phyloP scores from a whole-genome alignment of 768 basidiomycete species.

The Russula sp. region DNA sequence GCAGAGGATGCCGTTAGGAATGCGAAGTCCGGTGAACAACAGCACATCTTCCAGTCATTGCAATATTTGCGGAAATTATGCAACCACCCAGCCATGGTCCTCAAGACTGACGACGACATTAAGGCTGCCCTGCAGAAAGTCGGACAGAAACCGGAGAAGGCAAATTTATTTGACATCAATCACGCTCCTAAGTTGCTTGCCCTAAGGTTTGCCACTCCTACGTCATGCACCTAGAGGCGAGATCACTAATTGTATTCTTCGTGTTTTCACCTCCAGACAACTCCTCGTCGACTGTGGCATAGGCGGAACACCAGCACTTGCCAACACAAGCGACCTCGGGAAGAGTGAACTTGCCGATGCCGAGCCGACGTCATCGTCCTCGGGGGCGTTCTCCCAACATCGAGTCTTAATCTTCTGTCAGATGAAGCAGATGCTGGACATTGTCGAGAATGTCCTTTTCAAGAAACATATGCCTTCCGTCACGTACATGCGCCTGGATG shows the following conservation, averaged over 20 bases:
- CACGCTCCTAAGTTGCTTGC: slow-evolving; percentile 94
- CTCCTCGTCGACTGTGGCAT: slow-evolving; percentile 92
- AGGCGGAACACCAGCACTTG: slow-evolving; percentile 42
- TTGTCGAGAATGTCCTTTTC: slow-evolving; percentile 93
- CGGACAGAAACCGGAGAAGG: slow-evolving; percentile 37
- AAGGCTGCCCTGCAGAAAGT: slow-evolving; percentile 51
- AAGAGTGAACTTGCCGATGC: slow-evolving; percentile 67
- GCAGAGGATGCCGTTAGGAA: slow-evolving; percentile 59
- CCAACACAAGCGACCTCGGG: slow-evolving; percentile 43
- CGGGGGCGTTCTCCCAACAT: slow-evolving; percentile 78
- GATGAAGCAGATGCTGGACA: slow-evolving; percentile 98
- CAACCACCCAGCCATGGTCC: slow-evolving; percentile 91
- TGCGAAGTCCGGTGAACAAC: slow-evolving; percentile 46
- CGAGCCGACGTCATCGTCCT: slow-evolving; percentile 37
- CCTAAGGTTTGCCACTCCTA: slow-evolving; percentile 54
- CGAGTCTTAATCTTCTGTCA: slow-evolving; percentile 99
- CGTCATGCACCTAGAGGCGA: not conserved
- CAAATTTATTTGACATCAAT: slow-evolving; percentile 67
- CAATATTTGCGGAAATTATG: slow-evolving; percentile 97
- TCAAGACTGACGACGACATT: slow-evolving; percentile 63
- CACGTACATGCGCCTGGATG: slow-evolving; percentile 97
- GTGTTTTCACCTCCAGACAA: slow-evolving; percentile 52
- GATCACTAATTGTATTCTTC: not conserved
- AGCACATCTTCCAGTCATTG: slow-evolving; percentile 94
- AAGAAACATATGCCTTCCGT: slow-evolving; percentile 89